Base-by-base conservation (phyloP, 352 stramenopile species). In the Phytopythium cucurbitacearum region DNA sequence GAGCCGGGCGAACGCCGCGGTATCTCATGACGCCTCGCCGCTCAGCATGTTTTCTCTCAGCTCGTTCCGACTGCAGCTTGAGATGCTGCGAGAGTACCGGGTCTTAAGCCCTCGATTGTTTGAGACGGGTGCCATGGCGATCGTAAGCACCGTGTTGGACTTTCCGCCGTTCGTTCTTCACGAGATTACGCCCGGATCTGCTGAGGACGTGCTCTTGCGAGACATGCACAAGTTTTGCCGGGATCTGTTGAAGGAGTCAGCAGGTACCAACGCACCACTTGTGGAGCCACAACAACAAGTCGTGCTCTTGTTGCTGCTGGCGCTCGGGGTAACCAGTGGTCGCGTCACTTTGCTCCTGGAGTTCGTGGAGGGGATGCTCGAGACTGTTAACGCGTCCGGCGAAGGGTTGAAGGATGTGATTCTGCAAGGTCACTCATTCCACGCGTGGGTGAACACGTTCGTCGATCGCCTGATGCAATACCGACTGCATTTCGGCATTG, bases 81-180 rank as follows among this genome's bases (percentile, higher is more conserved):
- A 85, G 45, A 85, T 89, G 71, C 57, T 91, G 39, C 75, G 65
- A 1, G 73, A 79, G 36, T 87, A 87, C 32, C 73, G 73, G 5
- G 49, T 44, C 3, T 41, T 61, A 7, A 74, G 59, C 51, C 66
- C 77, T 33, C 57, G 41, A 6, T 35, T 89, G 6, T 91, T 87
- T 53, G 71, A 85, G 43, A 76, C 70, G 13, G 71, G 75, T 3
- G 50, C 71, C 28, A 57, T 85, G 39, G 47, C 73, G 4, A 60
- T 89, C 6, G 65, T 89, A 13, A 50, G 80, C 33, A 87, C 80
- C 1, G 44, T 87, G 15, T 21, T 85, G 21, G 80, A 89, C 21
- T 84, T 76, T 16, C 75, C 75, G 9, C 54, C 73, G 16, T 91
- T 87, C 40, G 69, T 54, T 9, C 53, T 91, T 6, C 64, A 73